Conservation (phyloP, 257 asterid species). For the Plantago ovata region DNA sequence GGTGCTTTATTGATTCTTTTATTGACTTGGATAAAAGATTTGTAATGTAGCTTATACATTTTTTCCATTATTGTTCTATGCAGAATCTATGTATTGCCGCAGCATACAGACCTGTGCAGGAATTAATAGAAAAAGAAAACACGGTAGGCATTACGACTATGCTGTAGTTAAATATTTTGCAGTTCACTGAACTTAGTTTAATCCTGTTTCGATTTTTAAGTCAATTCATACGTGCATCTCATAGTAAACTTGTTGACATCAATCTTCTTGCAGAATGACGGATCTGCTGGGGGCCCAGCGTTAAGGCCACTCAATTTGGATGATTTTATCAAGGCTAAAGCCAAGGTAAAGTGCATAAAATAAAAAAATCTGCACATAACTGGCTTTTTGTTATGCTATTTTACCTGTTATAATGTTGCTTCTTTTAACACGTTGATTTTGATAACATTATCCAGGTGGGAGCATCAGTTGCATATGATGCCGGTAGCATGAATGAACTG, state of each 20-base stretch:
- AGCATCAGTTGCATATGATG: conserved; percentile 95
- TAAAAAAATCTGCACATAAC: neutral
- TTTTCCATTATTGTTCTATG: conserved; percentile 19
- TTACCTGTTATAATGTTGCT: neutral
- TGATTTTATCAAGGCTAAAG: conserved; percentile 71
- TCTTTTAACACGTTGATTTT: neutral
- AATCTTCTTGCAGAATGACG: conserved; percentile 41
- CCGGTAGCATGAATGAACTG: conserved; percentile 87
- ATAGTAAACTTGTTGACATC: no score
- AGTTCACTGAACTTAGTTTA: neutral
- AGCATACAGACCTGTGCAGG: conserved; percentile 95
- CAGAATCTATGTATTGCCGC: conserved; percentile 97
- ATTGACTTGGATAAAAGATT: conserved; percentile 8
- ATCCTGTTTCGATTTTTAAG: conserved; percentile 2
- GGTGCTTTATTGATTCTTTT: conserved; percentile 42
- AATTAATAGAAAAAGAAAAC: conserved; percentile 69
- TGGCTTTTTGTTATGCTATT: neutral
- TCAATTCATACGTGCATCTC: neutral
- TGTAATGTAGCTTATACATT: conserved; percentile 16
- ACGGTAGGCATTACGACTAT: conserved; percentile 37
- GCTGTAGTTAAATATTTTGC: neutral
- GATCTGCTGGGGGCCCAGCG: conserved; percentile 32
- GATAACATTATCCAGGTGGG: conserved; percentile 61
- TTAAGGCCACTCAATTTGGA: conserved; percentile 66
- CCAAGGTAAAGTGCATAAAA: conserved; percentile 57